phyloP scores from a whole-genome alignment of 2,329 filamentous ascomycete genomes.

The Arthrinium puccinioides region DNA sequence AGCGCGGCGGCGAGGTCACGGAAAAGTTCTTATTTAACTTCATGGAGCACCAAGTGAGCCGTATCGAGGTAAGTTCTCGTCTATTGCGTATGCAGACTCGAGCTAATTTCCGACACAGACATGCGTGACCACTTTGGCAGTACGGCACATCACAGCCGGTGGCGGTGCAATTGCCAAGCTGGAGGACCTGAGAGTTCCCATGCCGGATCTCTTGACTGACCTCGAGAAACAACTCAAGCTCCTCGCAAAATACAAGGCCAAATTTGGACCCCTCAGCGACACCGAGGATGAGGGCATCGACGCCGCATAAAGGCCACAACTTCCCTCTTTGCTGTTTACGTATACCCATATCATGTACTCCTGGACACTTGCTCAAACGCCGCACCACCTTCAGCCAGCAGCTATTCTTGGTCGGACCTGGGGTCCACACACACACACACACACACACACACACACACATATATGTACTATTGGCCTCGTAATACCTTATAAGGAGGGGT shows the following conservation, averaged over 20 bases:
- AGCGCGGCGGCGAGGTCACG: slow-evolving; percentile 73
- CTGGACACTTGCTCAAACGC: too few species aligned
- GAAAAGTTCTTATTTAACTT: slow-evolving; percentile 85
- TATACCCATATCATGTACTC: too few species aligned
- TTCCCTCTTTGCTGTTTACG: too few species aligned
- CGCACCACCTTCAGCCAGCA: too few species aligned
- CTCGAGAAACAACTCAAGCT: slow-evolving; percentile 57
- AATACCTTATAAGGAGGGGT: too few species aligned
- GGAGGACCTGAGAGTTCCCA: slow-evolving; percentile 69
- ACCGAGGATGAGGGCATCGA: slow-evolving; percentile 26
- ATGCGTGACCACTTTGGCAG: slow-evolving; percentile 68
- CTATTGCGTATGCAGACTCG: too few species aligned
- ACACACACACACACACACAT: too few species aligned
- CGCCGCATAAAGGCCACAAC: slow-evolving; percentile 25
- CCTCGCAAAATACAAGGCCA: slow-evolving; percentile 52
- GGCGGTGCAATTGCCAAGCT: slow-evolving; percentile 55
- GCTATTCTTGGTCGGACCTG: too few species aligned
- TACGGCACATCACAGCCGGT: slow-evolving; percentile 73
- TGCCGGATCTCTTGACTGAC: slow-evolving; percentile 60
- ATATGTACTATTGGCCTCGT: too few species aligned
- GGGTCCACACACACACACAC: too few species aligned
- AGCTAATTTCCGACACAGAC: slow-evolving; percentile 45
- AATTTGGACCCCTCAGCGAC: slow-evolving; percentile 37
- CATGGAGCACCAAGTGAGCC: slow-evolving; percentile 88
- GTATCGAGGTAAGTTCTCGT: slow-evolving; percentile 74